A percentile compares a stretch with the other conserved stretches of the same genome.
phyloP scores from a whole-genome alignment of 352 stramenopile species.

The Thalassiosira oceanica region DNA sequence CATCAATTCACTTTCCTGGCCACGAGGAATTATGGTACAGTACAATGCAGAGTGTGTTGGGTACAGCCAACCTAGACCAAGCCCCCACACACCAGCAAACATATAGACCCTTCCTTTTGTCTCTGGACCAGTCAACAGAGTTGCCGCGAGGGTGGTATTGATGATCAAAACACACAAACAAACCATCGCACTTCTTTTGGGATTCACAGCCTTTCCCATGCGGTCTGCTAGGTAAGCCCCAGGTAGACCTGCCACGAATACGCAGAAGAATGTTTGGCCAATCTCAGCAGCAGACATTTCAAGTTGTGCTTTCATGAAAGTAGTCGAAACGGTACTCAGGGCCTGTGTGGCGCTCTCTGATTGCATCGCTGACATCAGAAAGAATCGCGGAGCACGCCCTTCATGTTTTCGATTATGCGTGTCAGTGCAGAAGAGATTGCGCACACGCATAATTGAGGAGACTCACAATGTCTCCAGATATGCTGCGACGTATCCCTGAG shows the following conservation, averaged over 20 bases:
- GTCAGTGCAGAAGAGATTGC: too few relatives aligned
- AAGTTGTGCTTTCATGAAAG: constrained; percentile 65
- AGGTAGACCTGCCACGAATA: constrained; percentile 62
- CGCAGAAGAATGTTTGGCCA: constrained; percentile 60
- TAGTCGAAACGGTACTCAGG: constrained; percentile 57
- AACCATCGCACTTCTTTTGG: constrained; percentile 44
- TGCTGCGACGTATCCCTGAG: constrained; percentile 50
- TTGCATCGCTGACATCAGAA: constrained; percentile 52
- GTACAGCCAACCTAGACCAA: constrained; percentile 62
- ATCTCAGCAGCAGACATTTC: constrained; percentile 53
- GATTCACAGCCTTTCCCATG: constrained; percentile 38
- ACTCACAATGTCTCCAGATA: constrained; percentile 42
- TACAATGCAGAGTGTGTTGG: constrained; percentile 58
- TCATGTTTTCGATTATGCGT: too few relatives aligned
- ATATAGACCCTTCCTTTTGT: constrained; percentile 36
- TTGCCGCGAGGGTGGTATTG: constrained; percentile 31
- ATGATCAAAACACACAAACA: constrained; percentile 46
- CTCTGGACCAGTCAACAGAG: constrained; percentile 21
- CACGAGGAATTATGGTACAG: constrained; percentile 63
- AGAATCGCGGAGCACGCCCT: too few relatives aligned
- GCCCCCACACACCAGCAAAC: constrained; percentile 58
- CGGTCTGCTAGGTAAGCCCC: constrained; percentile 48
- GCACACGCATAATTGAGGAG: too few relatives aligned
- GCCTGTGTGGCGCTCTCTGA: constrained; percentile 56
- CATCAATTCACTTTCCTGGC: constrained; percentile 74